Evolutionary conservation across 2,329 filamentous ascomycete species (phyloP).

Genomic region (Xylogone sp.): DNA sequence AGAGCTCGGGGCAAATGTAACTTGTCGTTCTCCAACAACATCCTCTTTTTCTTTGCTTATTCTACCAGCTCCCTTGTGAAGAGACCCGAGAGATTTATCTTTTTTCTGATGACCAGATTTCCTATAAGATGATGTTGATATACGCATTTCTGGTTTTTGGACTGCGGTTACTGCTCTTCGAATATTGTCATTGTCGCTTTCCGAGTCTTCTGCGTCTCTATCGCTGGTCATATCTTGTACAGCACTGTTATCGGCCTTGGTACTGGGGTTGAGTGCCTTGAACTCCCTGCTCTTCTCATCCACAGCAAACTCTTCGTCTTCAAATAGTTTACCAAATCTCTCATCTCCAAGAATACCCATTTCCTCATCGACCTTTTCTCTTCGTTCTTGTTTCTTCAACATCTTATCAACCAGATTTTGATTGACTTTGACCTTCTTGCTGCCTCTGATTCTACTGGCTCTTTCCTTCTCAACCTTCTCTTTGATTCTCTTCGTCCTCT

Average conservation of each 20-base stretch:
- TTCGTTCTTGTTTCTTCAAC: slow-evolving; percentile 60
- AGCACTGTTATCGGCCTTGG: slow-evolving; percentile 37
- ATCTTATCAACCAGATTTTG: slow-evolving; percentile 73
- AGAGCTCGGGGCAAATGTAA: slow-evolving; percentile 68
- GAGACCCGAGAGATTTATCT: slow-evolving; percentile 54
- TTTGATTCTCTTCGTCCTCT: slow-evolving; percentile 84
- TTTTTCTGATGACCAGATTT: slow-evolving; percentile 48
- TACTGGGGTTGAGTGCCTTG: slow-evolving; percentile 84
- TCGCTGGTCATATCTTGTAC: slow-evolving; percentile 33
- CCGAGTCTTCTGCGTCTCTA: slow-evolving; percentile 36
- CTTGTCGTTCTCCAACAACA: slow-evolving; percentile 59
- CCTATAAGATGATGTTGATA: slow-evolving; percentile 65
- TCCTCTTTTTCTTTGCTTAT: slow-evolving; percentile 43
- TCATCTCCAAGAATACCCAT: slow-evolving; percentile 74
- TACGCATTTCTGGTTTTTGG: slow-evolving; percentile 50
- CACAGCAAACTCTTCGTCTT: slow-evolving; percentile 88
- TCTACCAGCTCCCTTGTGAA: slow-evolving; percentile 47
- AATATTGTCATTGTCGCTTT: slow-evolving; percentile 37
- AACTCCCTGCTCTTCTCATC: slow-evolving; percentile 90
- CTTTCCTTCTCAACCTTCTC: slow-evolving; percentile 96
- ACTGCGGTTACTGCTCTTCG: slow-evolving; percentile 21
- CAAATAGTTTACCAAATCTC: slow-evolving; percentile 85
- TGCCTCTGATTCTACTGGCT: slow-evolving; percentile 88
- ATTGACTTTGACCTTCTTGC: slow-evolving; percentile 98
- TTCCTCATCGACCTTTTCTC: slow-evolving; percentile 52